phyloP scores from a whole-genome alignment of 1,284 basidiomycete species.

The Boletus semigastroideus region DNA sequence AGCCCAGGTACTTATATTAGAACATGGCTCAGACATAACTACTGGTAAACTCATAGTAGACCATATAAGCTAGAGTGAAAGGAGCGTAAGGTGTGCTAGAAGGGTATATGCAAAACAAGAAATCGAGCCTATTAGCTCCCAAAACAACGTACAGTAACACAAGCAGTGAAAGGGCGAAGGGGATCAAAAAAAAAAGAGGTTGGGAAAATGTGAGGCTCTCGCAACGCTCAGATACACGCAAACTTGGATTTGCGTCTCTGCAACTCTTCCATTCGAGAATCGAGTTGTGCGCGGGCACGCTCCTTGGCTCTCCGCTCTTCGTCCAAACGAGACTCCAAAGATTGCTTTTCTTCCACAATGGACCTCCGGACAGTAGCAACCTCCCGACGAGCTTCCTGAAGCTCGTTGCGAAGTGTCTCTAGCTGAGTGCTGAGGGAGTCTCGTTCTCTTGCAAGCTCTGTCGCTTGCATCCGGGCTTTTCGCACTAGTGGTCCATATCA shows the following conservation, averaged over 20 bases:
- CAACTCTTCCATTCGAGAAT: constrained; percentile 81
- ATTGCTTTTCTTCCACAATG: constrained; percentile 82
- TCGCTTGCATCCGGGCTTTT: constrained; percentile 87
- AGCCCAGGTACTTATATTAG: constrained; percentile 7
- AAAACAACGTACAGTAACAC: constrained; percentile 28
- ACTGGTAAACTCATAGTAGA: constrained; percentile 33
- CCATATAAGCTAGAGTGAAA: constrained; percentile 34
- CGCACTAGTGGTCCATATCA: constrained; percentile 56
- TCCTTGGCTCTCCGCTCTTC: constrained; percentile 84
- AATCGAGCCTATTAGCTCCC: constrained; percentile 24
- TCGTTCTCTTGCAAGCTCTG: constrained; percentile 81
- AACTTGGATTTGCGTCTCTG: constrained; percentile 83
- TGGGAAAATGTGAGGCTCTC: constrained; percentile 1
- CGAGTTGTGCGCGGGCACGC: constrained; percentile 78
- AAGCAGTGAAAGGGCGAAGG: constrained; percentile 22
- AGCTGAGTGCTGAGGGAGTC: constrained; percentile 69
- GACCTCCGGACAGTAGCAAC: constrained; percentile 74
- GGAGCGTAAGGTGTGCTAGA: constrained; percentile 17
- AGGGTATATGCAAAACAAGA: constrained; percentile 36
- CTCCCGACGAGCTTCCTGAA: constrained; percentile 74
- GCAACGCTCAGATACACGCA: constrained; percentile 58
- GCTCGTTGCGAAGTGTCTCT: constrained; percentile 64
- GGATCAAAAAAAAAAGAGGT: not conserved
- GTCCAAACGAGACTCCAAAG: constrained; percentile 73
- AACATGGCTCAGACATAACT: constrained; percentile 29